Evolutionary conservation across 768 basidiomycete genomes (phyloP).

Genomic region (Hysterangium stoloniferum): DNA sequence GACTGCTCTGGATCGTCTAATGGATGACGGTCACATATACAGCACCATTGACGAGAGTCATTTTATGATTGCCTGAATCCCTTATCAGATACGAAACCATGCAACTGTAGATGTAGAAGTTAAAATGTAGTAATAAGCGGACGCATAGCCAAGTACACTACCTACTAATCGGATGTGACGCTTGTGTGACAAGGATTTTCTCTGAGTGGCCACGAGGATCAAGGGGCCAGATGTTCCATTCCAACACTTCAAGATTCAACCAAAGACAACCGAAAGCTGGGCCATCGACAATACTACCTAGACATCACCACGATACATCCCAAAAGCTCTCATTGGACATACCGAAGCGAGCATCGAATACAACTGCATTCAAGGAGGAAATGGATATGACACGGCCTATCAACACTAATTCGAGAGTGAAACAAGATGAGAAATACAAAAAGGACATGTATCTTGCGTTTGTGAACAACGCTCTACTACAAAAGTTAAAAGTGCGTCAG

Average conservation of each 20-base stretch:
- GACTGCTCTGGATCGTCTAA: constrained; percentile 71
- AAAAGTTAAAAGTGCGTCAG: constrained; percentile 55
- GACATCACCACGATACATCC: neutral
- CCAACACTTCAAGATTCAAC: constrained; percentile 55
- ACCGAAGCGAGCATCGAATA: neutral
- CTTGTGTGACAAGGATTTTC: constrained; percentile 3
- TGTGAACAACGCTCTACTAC: constrained; percentile 70
- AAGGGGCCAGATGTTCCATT: constrained; percentile 5
- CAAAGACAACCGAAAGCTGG: constrained; percentile 62
- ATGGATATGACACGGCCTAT: constrained; percentile 41
- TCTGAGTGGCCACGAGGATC: neutral
- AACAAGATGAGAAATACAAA: constrained; percentile 66
- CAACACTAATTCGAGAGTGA: constrained; percentile 71
- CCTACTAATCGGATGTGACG: constrained; percentile 1
- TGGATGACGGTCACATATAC: constrained; percentile 75
- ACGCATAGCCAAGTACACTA: neutral
- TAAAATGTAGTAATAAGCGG: neutral
- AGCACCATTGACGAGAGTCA: constrained; percentile 81
- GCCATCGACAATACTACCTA: constrained; percentile 28
- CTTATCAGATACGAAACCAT: too few relatives aligned
- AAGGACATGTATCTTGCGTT: constrained; percentile 83
- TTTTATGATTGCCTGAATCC: constrained; percentile 28
- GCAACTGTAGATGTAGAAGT: too few relatives aligned
- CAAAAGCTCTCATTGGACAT: neutral
- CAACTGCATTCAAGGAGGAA: neutral